Conservation (phyloP, 2,329 filamentous ascomycete genomes). For the Penicillium oxalicum region DNA sequence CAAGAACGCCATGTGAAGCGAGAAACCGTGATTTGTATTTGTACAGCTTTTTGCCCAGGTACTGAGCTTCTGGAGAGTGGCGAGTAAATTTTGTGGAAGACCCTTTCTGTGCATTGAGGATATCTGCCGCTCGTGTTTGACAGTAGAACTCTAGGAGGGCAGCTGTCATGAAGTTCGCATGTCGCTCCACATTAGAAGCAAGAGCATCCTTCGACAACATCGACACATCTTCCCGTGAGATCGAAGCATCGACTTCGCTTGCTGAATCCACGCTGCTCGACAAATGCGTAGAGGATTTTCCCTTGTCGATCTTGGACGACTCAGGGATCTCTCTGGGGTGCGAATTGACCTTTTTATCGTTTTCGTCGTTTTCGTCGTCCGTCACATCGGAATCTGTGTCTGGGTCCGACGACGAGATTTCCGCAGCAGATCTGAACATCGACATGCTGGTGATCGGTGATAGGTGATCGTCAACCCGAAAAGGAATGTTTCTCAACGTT, state of each 20-base stretch:
- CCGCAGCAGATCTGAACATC: slow-evolving; percentile 37
- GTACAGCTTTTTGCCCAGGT: slow-evolving; percentile 39
- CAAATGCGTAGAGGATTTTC: background rate
- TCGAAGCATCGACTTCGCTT: slow-evolving; percentile 13
- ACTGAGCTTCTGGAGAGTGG: slow-evolving; percentile 38
- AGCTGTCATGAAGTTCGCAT: slow-evolving; percentile 39
- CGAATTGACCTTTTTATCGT: slow-evolving; percentile 11
- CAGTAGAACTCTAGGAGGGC: slow-evolving; percentile 44
- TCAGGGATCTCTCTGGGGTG: background rate
- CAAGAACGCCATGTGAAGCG: slow-evolving; percentile 37
- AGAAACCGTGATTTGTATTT: slow-evolving; percentile 39
- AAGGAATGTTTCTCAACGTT: background rate
- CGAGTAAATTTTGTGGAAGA: slow-evolving; percentile 32
- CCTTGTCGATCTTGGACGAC: background rate
- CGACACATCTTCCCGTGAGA: slow-evolving; percentile 17
- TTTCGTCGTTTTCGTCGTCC: slow-evolving; percentile 5
- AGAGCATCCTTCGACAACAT: slow-evolving; percentile 19
- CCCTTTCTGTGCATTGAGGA: slow-evolving; percentile 38
- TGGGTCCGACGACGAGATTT: slow-evolving; percentile 35
- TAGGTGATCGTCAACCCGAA: background rate
- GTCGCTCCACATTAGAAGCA: slow-evolving; percentile 31
- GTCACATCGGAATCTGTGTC: slow-evolving; percentile 16
- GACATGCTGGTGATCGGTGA: slow-evolving; percentile 27
- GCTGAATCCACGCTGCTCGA: slow-evolving; percentile 1
- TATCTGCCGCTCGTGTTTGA: slow-evolving; percentile 38